Percentiles rank a stretch among this genome's conserved stretches.
These are phyloP conservation scores for Aspergillus luchuensis DNA, from an alignment of 2,329 filamentous ascomycete species.

Conservation along the genomic window DNA sequence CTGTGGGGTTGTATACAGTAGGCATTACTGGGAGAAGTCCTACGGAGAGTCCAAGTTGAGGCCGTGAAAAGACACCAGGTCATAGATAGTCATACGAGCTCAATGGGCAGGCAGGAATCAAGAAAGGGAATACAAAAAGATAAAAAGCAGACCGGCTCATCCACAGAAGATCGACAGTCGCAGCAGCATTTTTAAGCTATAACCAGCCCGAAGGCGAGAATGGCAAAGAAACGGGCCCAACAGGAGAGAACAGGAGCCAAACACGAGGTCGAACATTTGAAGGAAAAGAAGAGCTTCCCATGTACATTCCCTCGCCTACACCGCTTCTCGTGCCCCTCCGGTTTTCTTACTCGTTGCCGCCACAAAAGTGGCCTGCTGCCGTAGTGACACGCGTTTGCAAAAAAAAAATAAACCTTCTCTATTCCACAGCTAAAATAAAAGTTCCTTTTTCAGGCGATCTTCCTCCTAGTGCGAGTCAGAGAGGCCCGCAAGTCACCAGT, in stretches of 20 bases:
- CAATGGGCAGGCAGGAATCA: not conserved
- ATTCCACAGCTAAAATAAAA: constrained; percentile 43
- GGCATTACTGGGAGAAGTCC: not conserved
- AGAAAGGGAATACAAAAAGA: too few species aligned
- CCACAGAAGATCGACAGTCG: constrained; percentile 15
- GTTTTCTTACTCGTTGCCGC: constrained; percentile 20
- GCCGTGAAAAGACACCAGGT: constrained; percentile 8
- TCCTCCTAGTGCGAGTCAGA: constrained; percentile 44
- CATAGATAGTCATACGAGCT: not conserved
- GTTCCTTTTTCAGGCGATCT: constrained; percentile 44
- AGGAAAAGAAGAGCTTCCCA: constrained; percentile 26
- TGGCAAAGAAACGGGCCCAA: constrained; percentile 20
- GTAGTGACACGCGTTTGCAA: constrained; percentile 26
- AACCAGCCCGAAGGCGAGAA: constrained; percentile 21
- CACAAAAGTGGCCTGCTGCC: constrained; percentile 20
- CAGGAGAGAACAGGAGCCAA: constrained; percentile 28
- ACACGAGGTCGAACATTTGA: constrained; percentile 27
- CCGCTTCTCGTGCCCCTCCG: constrained; percentile 18
- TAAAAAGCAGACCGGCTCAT: constrained; percentile 1
- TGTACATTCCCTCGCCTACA: constrained; percentile 23
- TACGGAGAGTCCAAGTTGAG: not conserved
- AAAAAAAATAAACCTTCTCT: constrained; percentile 38
- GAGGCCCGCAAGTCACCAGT: constrained; percentile 40
- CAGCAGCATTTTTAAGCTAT: constrained; percentile 9
- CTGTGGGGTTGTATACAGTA: too few species aligned